Evolutionary conservation across 257 asterid species (phyloP).

Genomic region (Lithospermum erythrorhizon): DNA sequence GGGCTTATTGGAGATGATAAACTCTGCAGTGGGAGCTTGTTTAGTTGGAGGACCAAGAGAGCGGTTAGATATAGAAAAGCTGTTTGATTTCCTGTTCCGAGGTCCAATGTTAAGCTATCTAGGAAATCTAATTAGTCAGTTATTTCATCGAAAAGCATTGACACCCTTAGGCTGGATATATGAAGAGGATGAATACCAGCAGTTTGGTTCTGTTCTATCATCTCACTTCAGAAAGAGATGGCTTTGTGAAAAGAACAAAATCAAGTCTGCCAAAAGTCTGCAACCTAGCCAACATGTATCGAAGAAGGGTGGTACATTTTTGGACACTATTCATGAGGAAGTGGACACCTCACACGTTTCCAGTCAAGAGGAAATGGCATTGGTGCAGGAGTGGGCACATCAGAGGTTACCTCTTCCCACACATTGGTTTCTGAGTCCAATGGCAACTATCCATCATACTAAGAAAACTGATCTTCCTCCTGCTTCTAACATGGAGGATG

Average conservation of each 20-base stretch:
- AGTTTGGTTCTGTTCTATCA: constrained; percentile 48
- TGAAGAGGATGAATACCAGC: constrained; percentile 45
- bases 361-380: constrained; percentile 29
- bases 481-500: constrained; percentile 9
- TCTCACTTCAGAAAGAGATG: constrained; percentile 70
- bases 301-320: constrained; percentile 28
- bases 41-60: constrained; percentile 54
- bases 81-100: constrained; percentile 44
- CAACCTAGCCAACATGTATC: constrained; percentile 12
- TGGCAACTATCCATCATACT: constrained; percentile 33
- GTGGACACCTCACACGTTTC: constrained; percentile 16
- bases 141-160: constrained; percentile 29
- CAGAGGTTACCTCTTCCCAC: constrained; percentile 87
- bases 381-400: constrained; percentile 66
- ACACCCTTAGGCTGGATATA: constrained; percentile 47
- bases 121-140: constrained; percentile 33
- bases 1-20: constrained; percentile 34
- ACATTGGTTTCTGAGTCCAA: constrained; percentile 90
- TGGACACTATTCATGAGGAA: constrained; percentile 74
- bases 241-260: constrained; percentile 50
- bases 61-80: constrained; percentile 34
- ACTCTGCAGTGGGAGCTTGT: constrained; percentile 43
- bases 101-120: constrained; percentile 59
- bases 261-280: constrained; percentile 23
- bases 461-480: constrained; percentile 19